These are phyloP conservation scores for Parachaetomium inaequale DNA, from an alignment of 495 filamentous ascomycete species.

Conservation along the genomic window DNA sequence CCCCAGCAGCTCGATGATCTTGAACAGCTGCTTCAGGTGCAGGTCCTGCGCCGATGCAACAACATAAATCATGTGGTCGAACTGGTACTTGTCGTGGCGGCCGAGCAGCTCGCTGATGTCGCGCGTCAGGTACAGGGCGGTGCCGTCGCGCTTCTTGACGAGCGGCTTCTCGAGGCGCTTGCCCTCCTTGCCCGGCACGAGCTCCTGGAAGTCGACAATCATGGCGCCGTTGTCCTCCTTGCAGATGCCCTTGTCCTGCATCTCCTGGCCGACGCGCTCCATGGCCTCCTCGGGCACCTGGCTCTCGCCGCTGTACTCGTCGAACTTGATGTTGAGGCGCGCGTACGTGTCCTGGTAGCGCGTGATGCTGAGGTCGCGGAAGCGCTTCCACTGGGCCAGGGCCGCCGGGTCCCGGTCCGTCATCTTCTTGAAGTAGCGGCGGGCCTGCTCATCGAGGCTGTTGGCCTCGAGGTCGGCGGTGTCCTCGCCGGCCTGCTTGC, in stretches of 20 bases:
- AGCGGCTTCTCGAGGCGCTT: constrained; percentile 56
- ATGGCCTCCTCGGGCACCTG: constrained; percentile 82
- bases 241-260: constrained; percentile 69
- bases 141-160: constrained; percentile 59
- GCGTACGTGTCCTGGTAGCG: constrained; percentile 62
- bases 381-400: constrained; percentile 76
- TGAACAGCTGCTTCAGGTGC: constrained; percentile 62
- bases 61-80: constrained; percentile 68
- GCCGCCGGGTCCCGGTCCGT: constrained; percentile 74
- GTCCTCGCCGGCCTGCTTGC: constrained; percentile 50
- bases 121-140: constrained; percentile 61
- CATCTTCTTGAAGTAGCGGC: constrained; percentile 88
- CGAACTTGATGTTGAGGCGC: constrained; percentile 76
- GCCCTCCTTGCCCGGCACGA: constrained; percentile 55
- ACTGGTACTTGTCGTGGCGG: constrained; percentile 59
- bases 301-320: constrained; percentile 93
- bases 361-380: constrained; percentile 84
- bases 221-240: constrained; percentile 84
- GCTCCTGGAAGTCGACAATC: constrained; percentile 82
- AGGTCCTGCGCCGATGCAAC: constrained; percentile 59
- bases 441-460: constrained; percentile 60
- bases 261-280: constrained; percentile 58
- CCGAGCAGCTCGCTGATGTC: constrained; percentile 61
- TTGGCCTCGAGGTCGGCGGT: constrained; percentile 47
- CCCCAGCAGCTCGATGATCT: constrained; percentile 59